Conservation (phyloP, 1,139 yeast genomes). For the Kurtzmaniella quercitrusa region DNA sequence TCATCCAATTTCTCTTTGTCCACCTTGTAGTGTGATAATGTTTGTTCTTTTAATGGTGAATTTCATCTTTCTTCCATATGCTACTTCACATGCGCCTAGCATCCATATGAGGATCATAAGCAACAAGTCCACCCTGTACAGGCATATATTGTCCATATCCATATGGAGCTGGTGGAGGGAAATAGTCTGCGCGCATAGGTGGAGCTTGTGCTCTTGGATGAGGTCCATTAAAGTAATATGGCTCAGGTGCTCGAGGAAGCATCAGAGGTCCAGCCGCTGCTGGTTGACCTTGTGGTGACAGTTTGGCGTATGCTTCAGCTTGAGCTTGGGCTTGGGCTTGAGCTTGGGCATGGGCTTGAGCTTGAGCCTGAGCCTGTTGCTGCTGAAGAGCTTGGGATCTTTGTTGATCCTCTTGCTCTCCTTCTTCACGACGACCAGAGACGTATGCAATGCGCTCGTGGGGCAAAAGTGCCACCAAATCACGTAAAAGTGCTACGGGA, state of each 20-base stretch:
- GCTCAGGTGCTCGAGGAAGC: slow-evolving; percentile 8
- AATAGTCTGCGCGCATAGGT: slow-evolving; percentile 9
- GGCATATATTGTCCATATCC: slow-evolving; percentile 36
- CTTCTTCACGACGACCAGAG: slow-evolving; percentile 19
- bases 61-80: not conserved
- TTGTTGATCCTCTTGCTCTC: slow-evolving; percentile 10
- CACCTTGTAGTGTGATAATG: no score
- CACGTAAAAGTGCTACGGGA: slow-evolving; percentile 44
- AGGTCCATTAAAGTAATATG: slow-evolving; percentile 10
- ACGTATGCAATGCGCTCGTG: slow-evolving; percentile 38
- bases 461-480: slow-evolving; percentile 42
- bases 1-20: no score
- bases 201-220: slow-evolving; percentile 16
- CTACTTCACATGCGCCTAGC: slow-evolving; percentile 28
- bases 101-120: slow-evolving; percentile 23
- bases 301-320: slow-evolving; percentile 6
- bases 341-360: slow-evolving; percentile 5
- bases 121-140: slow-evolving; percentile 28
- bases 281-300: slow-evolving; percentile 11
- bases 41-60: not conserved
- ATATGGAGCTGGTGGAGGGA: slow-evolving; percentile 29
- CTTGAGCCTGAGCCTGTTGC: slow-evolving; percentile 2
- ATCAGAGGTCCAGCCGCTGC: slow-evolving; percentile 1
- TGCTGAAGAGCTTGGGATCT: slow-evolving; percentile 9
- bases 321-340: slow-evolving; percentile 10